Evolutionary conservation across 73 alveolate species (phyloP), one percentile per base, ranked within the genome.

Genomic region (Paramecium octaurelia): DNA sequence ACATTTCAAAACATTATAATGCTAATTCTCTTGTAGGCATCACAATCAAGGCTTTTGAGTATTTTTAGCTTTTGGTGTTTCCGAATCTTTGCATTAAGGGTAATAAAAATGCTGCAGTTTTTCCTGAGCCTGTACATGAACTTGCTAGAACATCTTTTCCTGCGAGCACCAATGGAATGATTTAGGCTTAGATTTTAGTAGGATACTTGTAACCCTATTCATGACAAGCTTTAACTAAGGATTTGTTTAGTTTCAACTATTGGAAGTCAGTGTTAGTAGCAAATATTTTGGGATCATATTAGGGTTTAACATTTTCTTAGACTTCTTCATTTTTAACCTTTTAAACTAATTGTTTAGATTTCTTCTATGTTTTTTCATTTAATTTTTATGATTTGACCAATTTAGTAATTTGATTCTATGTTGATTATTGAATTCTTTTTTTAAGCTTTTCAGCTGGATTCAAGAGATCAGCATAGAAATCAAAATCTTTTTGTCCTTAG

Each of bases 51-150:
- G 87, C 88, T 73, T 80, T 88, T 16, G 31, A 36, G 35, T 88
- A 31, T 58, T 58, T 36, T 46, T 38, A 29, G 4, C 48, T 6
- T 75, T 58, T 71, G 1, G 93, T 71, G 29, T 60, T 80, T 70
- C 96, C 93, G 40, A 97, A 93, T 92, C 97, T 96, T 93, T 99
- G 99, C 58, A 99, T 96, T 14, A 98, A 97, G 1, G 99, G 99
- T n/a, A 99, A 95, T 69, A 98, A 91, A 96, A 97, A 99, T 31
- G 99, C 98, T 12, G 99, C 99, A 27, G 99, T 99, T 92, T 99
- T 99, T 14, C 99, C 99, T 84, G 99, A 95, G 23, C 99, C 99
- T 35, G 99, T 99, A 57, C 95, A 98, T 21, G 99, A 98, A 95
- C 98, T 97, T 1, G 98, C 99, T 69, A 98, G 93, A 75, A 99